phyloP scores from a whole-genome alignment of 1,284 basidiomycete genomes.

The Sphagnurus paluster region DNA sequence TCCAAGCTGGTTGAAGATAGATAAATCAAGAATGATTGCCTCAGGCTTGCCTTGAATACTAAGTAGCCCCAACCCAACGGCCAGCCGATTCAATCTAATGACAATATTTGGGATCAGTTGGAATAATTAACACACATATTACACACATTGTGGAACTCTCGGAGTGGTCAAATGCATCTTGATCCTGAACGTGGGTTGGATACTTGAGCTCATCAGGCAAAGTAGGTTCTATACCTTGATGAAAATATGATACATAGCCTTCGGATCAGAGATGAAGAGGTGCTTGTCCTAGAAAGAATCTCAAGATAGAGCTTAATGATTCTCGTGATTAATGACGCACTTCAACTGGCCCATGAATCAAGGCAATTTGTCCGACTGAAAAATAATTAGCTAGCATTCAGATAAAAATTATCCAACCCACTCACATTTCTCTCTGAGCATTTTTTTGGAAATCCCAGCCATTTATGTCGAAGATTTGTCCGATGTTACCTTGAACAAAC shows the following conservation, averaged over 20 bases:
- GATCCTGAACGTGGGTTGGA: slow-evolving; percentile 12
- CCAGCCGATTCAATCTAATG: slow-evolving; percentile 28
- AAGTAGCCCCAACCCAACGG: slow-evolving; percentile 39
- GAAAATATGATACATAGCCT: slow-evolving; percentile 35
- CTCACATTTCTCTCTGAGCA: slow-evolving; percentile 2
- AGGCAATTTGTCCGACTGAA: slow-evolving; percentile 27
- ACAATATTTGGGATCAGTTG: background rate
- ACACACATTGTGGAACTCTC: slow-evolving; percentile 33
- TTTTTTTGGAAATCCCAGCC: slow-evolving; percentile 11
- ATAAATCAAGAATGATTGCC: no score
- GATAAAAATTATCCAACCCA: background rate
- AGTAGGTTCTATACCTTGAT: slow-evolving; percentile 32
- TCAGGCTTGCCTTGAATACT: slow-evolving; percentile 31
- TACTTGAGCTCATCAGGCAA: no score
- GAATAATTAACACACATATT: no score
- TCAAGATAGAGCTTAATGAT: background rate
- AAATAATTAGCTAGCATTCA: background rate
- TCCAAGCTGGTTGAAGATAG: background rate
- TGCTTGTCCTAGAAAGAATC: slow-evolving; percentile 24
- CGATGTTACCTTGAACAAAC: slow-evolving; percentile 11
- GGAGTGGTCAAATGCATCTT: slow-evolving; percentile 30
- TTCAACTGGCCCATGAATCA: slow-evolving; percentile 25
- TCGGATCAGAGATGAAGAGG: slow-evolving; percentile 33
- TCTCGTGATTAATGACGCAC: slow-evolving; percentile 17
- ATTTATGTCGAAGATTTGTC: slow-evolving; percentile 6